A percentile compares a stretch with the other conserved stretches of the same genome.
These are phyloP conservation scores for Kodamaea sp. DNA, from an alignment of 1,139 yeast species.

Conservation along the genomic window DNA sequence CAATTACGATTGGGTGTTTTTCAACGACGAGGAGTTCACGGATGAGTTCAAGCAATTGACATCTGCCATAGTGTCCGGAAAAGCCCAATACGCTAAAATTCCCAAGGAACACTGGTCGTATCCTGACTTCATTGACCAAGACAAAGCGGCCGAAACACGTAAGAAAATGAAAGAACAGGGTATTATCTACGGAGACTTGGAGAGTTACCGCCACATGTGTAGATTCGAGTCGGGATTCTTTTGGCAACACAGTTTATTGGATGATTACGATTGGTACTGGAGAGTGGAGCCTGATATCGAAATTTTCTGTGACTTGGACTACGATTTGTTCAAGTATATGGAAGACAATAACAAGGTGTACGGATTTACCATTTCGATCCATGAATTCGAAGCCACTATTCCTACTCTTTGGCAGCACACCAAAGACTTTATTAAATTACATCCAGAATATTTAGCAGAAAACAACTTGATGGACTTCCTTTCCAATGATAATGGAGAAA, in stretches of 20 bases:
- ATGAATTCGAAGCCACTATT: constrained; percentile 59
- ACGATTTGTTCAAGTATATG: constrained; percentile 68
- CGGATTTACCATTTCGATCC: constrained; percentile 68
- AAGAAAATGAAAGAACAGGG: constrained; percentile 47
- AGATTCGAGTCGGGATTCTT: constrained; percentile 77
- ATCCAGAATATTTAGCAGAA: constrained; percentile 48
- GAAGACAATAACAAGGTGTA: constrained; percentile 57
- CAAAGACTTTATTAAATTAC: constrained; percentile 44
- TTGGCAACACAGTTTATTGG: constrained; percentile 71
- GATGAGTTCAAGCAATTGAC: constrained; percentile 57
- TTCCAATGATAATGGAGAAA: constrained; percentile 59
- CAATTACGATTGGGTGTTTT: constrained; percentile 80
- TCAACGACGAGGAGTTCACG: constrained; percentile 63
- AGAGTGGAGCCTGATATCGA: constrained; percentile 70
- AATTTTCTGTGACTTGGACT: constrained; percentile 62
- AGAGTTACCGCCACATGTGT: constrained; percentile 77
- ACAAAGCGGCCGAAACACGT: constrained; percentile 52
- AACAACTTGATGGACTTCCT: constrained; percentile 53
- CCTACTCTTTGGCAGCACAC: constrained; percentile 61
- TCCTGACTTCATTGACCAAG: constrained; percentile 68
- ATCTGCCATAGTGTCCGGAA: constrained; percentile 54
- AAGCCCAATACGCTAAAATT: constrained; percentile 60
- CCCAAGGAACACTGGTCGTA: constrained; percentile 71
- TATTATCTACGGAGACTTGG: constrained; percentile 64
- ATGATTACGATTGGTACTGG: constrained; percentile 85